These are phyloP conservation scores for Trichocladium antarcticum DNA, from an alignment of 495 filamentous ascomycete species.

Conservation along the genomic window DNA sequence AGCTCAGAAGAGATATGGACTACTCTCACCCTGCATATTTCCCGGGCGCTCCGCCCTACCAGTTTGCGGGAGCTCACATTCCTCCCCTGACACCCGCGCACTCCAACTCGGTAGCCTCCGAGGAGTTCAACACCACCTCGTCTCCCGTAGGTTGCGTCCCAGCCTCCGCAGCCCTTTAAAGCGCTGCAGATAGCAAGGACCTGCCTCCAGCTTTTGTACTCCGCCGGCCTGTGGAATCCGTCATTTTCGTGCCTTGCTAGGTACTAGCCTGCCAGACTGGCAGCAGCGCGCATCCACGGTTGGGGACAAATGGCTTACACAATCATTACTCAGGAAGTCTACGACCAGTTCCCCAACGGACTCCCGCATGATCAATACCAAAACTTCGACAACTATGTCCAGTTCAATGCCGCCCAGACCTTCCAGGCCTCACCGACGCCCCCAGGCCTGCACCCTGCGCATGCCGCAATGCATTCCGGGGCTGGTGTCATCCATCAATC, in stretches of 20 bases:
- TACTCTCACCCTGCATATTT: conserved; percentile 35
- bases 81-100: conserved; percentile 43
- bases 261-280: conserved; percentile 5
- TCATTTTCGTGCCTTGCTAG: neutral
- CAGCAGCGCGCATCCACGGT: conserved; percentile 19
- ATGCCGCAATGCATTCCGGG: conserved; percentile 13
- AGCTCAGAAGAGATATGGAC: conserved; percentile 28
- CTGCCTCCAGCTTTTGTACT: conserved; percentile 11
- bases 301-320: conserved; percentile 28
- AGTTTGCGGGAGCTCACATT: conserved; percentile 38
- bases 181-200: neutral
- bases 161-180: neutral
- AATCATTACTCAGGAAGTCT: conserved; percentile 37
- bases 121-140: conserved; percentile 44
- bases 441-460: conserved; percentile 23
- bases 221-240: neutral
- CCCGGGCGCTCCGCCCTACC: conserved; percentile 42
- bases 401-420: conserved; percentile 29
- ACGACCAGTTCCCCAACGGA: conserved; percentile 32
- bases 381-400: conserved; percentile 35
- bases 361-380: conserved; percentile 35
- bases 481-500: conserved; percentile 21
- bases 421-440: conserved; percentile 37
- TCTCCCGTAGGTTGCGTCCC: conserved; percentile 40
- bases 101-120: conserved; percentile 41